Conservation (phyloP, 345 rosid genomes). For the Aquilaria yunnanensis region DNA sequence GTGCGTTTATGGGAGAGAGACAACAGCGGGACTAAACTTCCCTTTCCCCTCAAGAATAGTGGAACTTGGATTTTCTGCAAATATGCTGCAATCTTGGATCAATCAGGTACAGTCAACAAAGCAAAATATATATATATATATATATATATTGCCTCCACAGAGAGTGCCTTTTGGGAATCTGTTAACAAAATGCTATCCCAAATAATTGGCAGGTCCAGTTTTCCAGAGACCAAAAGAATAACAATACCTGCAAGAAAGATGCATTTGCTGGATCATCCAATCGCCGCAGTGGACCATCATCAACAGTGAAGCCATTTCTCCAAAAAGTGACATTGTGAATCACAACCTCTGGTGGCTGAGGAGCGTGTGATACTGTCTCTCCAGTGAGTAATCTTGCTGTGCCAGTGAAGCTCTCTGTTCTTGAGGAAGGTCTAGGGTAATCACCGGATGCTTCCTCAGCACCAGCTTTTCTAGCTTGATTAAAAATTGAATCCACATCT, state of each 20-base stretch:
- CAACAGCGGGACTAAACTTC: too few species aligned
- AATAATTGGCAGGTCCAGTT: too few species aligned
- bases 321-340: conserved; percentile 72
- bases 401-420: conserved; percentile 69
- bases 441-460: conserved; percentile 67
- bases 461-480: conserved; percentile 48
- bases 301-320: conserved; percentile 88
- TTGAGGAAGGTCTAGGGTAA: conserved; percentile 34
- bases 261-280: conserved; percentile 80
- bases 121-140: too few species aligned
- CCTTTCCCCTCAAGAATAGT: too few species aligned
- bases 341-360: conserved; percentile 46
- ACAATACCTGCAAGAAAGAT: conserved; percentile 67
- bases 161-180: too few species aligned
- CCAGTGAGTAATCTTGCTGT: conserved; percentile 70
- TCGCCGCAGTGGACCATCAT: conserved; percentile 77
- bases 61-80: too few species aligned
- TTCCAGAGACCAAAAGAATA: too few species aligned
- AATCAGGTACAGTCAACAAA: too few species aligned
- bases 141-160: too few species aligned
- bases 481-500: conserved; percentile 62
- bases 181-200: too few species aligned
- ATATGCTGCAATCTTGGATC: too few species aligned
- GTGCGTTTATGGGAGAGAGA: too few species aligned
- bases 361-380: conserved; percentile 50